Percentiles rank a stretch among this genome's conserved stretches.
phyloP scores from a whole-genome alignment of 805 yeast genomes.

The Starmerella khaoyaiensis region DNA sequence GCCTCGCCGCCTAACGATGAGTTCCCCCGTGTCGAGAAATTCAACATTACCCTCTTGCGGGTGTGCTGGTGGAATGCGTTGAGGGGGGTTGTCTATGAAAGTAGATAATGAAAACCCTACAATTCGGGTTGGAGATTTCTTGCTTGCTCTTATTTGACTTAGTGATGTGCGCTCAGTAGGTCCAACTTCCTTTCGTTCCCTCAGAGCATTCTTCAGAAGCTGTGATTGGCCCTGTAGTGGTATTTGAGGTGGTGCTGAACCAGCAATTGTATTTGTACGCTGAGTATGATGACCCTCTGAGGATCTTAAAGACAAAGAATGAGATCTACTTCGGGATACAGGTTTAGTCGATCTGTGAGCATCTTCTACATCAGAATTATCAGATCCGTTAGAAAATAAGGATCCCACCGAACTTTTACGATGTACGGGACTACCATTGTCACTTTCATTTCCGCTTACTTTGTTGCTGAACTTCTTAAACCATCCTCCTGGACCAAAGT shows the following conservation, averaged over 20 bases:
- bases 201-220: not conserved
- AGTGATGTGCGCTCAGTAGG: not conserved
- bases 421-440: not conserved
- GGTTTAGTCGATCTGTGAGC: not conserved
- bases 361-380: not conserved
- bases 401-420: slow-evolving; percentile 6
- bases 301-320: not conserved
- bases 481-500: slow-evolving; percentile 8
- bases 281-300: not conserved
- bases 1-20: slow-evolving; percentile 11
- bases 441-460: not conserved
- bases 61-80: slow-evolving; percentile 76
- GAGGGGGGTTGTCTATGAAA: slow-evolving; percentile 74
- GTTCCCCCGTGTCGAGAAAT: slow-evolving; percentile 24
- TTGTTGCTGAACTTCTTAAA: slow-evolving; percentile 7
- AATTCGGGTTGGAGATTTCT: slow-evolving; percentile 10
- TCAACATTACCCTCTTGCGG: slow-evolving; percentile 70
- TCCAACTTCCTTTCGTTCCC: not conserved
- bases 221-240: not conserved
- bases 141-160: slow-evolving; percentile 9
- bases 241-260: not conserved
- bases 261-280: not conserved
- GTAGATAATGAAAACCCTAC: slow-evolving; percentile 58
- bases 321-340: not conserved
- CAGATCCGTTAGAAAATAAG: not conserved